Conservation (phyloP, 2,329 filamentous ascomycete species). For the Botrytis medusae region DNA sequence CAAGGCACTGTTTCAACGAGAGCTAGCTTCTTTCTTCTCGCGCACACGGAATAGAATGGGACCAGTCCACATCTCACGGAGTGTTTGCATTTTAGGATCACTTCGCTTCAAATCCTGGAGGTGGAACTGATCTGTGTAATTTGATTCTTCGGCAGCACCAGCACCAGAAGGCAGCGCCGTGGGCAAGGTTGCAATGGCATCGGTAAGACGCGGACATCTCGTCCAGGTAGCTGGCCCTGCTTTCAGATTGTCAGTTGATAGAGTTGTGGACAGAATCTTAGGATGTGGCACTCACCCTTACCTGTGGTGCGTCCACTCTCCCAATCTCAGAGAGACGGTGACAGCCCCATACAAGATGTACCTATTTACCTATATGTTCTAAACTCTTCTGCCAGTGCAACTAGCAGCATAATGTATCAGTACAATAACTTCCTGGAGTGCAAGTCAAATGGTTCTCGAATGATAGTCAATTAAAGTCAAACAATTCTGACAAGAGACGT, state of each 20-base stretch:
- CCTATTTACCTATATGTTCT: background rate
- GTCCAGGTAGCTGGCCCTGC: background rate
- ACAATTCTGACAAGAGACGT: background rate
- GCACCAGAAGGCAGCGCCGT: background rate
- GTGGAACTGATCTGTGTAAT: background rate
- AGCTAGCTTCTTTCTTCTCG: too few species aligned
- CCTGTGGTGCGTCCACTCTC: fast-evolving
- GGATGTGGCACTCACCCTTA: background rate
- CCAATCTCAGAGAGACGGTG: background rate
- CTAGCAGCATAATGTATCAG: background rate
- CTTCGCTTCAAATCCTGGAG: fast-evolving
- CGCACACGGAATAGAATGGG: too few species aligned
- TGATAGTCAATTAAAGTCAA: background rate
- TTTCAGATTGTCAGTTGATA: background rate
- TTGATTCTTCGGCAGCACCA: background rate
- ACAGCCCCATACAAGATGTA: background rate
- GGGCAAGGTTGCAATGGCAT: background rate
- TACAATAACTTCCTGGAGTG: background rate
- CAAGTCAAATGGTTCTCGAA: background rate
- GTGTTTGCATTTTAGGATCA: background rate
- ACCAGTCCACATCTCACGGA: background rate
- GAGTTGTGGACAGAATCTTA: background rate
- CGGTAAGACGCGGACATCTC: background rate
- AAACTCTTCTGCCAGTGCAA: background rate
- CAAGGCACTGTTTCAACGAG: too few species aligned